phyloP scores from a whole-genome alignment of 805 yeast species.

The Groenewaldozyma tartarivorans region DNA sequence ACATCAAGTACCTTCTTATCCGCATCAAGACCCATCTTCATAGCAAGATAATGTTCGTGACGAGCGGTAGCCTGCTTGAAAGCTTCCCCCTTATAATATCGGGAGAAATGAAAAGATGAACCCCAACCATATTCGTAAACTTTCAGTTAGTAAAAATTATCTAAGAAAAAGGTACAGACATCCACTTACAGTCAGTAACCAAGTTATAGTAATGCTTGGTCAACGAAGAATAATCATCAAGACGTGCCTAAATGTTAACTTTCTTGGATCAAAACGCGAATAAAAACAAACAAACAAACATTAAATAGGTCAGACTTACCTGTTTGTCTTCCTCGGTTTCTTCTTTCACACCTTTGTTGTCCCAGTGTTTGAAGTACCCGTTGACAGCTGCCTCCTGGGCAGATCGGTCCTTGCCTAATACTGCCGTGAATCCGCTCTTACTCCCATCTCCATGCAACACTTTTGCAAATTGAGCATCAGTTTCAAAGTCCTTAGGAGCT shows the following conservation, averaged over 20 bases:
- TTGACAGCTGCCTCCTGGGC: slow-evolving; percentile 78
- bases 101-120: slow-evolving; percentile 91
- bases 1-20: slow-evolving; percentile 89
- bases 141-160: neutral
- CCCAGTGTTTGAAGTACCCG: slow-evolving; percentile 96
- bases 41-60: slow-evolving; percentile 93
- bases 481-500: slow-evolving; percentile 46
- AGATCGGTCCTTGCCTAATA: slow-evolving; percentile 62
- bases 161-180: too few relatives aligned
- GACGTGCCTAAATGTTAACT: slow-evolving; percentile 40
- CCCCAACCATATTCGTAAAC: slow-evolving; percentile 99
- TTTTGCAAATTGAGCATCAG: slow-evolving; percentile 67
- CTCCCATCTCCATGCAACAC: slow-evolving; percentile 75
- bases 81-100: slow-evolving; percentile 88
- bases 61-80: slow-evolving; percentile 86
- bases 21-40: slow-evolving; percentile 68
- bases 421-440: slow-evolving; percentile 66
- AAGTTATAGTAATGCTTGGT: slow-evolving; percentile 95
- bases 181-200: slow-evolving; percentile 64
- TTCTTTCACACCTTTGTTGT: slow-evolving; percentile 63
- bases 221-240: slow-evolving; percentile 77
- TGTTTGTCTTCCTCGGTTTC: slow-evolving; percentile 49
- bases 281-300: neutral
- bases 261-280: neutral
- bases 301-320: slow-evolving; percentile 5